phyloP scores from a whole-genome alignment of 225 moss, liverwort and hornwort species.

The Neckera pumila region DNA sequence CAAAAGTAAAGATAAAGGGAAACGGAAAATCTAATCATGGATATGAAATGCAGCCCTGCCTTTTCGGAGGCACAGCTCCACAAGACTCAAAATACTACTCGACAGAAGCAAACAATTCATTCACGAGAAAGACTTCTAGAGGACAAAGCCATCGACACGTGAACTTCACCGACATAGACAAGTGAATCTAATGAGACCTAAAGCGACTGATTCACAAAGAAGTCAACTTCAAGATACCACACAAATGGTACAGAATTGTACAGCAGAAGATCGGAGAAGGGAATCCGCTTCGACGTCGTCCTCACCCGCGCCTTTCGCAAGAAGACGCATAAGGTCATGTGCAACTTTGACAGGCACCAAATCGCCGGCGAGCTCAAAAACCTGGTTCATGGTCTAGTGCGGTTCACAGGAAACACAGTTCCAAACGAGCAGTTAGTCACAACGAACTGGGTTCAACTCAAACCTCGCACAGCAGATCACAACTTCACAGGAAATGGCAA shows the following conservation, averaged over 20 bases:
- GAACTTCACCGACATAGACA: not conserved
- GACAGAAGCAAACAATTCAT: not conserved
- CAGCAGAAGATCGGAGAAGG: constrained; percentile 90
- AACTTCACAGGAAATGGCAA: not conserved
- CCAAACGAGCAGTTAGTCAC: not conserved
- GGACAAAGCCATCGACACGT: not conserved
- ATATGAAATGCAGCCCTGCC: not conserved
- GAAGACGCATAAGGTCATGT: constrained; percentile 94
- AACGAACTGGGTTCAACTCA: not conserved
- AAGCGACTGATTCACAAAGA: not conserved
- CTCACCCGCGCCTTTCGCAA: constrained; percentile 97
- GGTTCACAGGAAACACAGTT: not conserved
- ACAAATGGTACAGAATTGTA: constrained; percentile 15
- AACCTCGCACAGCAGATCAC: not conserved
- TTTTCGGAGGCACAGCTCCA: not conserved
- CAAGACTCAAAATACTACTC: not conserved
- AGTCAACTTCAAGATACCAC: not conserved
- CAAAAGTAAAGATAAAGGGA: not conserved
- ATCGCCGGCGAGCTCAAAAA: constrained; percentile 96
- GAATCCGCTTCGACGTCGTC: constrained; percentile 91
- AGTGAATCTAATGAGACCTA: not conserved
- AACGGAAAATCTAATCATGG: not conserved
- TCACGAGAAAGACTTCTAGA: not conserved
- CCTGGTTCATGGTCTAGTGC: constrained; percentile 95
- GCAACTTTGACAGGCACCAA: constrained; percentile 92